A percentile compares a stretch with the other conserved stretches of the same genome.
Evolutionary conservation across 306 rosid species (phyloP).

Genomic region (Medicago arabica): DNA sequence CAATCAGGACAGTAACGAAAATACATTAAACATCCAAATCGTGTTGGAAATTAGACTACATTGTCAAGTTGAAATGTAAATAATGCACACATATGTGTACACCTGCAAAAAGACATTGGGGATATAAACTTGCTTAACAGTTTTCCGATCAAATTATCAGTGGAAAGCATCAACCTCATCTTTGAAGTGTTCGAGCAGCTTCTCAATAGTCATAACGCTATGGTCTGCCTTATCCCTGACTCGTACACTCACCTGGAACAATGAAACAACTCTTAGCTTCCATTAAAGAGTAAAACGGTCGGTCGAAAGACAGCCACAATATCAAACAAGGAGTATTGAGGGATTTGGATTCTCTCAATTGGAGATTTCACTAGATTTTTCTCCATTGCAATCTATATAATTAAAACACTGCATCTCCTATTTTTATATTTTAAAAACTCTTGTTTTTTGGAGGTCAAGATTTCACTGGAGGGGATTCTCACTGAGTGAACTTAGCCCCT

Average conservation of each 20-base stretch:
- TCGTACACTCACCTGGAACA: conserved; percentile 89
- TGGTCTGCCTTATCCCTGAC: conserved; percentile 77
- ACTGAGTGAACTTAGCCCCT: no score
- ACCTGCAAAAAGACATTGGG: not conserved
- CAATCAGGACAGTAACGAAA: conserved; percentile 1
- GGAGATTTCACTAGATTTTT: no score
- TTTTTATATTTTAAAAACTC: no score
- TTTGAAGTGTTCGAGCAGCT: conserved; percentile 66
- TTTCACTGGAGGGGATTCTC: no score
- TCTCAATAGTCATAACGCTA: conserved; percentile 66
- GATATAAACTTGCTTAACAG: not conserved
- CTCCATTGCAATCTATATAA: no score
- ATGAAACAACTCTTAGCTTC: conserved; percentile 40
- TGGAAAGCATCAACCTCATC: conserved; percentile 70
- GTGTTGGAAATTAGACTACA: conserved; percentile 25
- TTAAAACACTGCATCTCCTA: no score
- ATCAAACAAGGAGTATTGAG: no score
- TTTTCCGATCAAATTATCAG: conserved; percentile 39
- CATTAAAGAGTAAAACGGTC: no score
- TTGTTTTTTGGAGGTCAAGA: no score
- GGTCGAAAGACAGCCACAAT: not conserved
- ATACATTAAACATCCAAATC: conserved; percentile 22
- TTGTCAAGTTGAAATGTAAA: conserved; percentile 20
- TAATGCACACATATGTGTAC: conserved; percentile 44
- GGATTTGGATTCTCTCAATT: no score